These are phyloP conservation scores for Ogataea allantospora DNA, from an alignment of 805 yeast genomes.

Conservation along the genomic window DNA sequence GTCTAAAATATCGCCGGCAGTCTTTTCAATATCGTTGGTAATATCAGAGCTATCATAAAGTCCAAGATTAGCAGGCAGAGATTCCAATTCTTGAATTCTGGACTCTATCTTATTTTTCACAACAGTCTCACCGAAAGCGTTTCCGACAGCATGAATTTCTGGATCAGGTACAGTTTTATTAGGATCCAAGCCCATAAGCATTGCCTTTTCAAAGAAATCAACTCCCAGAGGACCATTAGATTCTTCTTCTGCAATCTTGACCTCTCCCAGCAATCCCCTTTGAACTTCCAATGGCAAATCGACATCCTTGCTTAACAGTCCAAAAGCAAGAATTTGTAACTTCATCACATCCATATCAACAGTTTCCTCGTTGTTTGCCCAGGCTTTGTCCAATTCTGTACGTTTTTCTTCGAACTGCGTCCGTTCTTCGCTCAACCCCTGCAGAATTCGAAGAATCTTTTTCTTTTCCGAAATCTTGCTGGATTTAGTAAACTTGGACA, in stretches of 20 bases:
- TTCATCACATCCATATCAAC: slow-evolving; percentile 48
- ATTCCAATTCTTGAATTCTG: slow-evolving; percentile 61
- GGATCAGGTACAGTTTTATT: slow-evolving; percentile 32
- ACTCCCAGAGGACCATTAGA: slow-evolving; percentile 17
- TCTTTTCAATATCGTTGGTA: slow-evolving; percentile 33
- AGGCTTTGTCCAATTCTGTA: slow-evolving; percentile 29
- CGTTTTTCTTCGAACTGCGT: slow-evolving; percentile 33
- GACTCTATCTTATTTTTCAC: slow-evolving; percentile 53
- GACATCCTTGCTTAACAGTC: slow-evolving; percentile 61
- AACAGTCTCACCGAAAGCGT: slow-evolving; percentile 48
- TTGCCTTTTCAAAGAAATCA: slow-evolving; percentile 38
- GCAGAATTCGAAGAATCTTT: slow-evolving; percentile 43
- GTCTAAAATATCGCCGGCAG: slow-evolving; percentile 45
- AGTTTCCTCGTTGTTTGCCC: slow-evolving; percentile 26
- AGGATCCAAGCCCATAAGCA: slow-evolving; percentile 38
- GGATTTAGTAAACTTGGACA: slow-evolving; percentile 27
- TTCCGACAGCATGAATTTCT: slow-evolving; percentile 46
- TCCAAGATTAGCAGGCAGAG: slow-evolving; percentile 68
- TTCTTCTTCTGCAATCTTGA: slow-evolving; percentile 1
- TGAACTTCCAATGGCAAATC: slow-evolving; percentile 59
- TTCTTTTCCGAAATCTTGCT: slow-evolving; percentile 36
- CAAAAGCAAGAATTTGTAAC: slow-evolving; percentile 62
- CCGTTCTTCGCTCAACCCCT: slow-evolving; percentile 41
- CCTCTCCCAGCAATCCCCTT: slow-evolving; percentile 31
- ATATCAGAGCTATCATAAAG: slow-evolving; percentile 42